Evolutionary conservation across 495 filamentous ascomycete genomes (phyloP), one percentile per base, ranked within the genome.

Genomic region (Penicillium bovifimosum): DNA sequence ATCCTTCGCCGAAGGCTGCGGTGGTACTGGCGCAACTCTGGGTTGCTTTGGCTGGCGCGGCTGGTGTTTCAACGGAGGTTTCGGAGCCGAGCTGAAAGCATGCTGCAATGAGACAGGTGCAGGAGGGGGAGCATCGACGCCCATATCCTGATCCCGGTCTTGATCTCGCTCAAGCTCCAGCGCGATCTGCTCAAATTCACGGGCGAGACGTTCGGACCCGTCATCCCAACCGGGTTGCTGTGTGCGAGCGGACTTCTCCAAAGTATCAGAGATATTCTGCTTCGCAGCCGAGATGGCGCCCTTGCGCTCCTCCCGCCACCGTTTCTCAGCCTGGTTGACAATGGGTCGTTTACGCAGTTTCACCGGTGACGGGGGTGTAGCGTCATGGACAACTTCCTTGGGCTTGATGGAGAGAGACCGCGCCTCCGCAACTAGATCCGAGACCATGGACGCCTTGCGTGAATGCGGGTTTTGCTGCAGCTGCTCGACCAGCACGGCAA

Each of bases 171-270:
- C 67, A 0, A 76, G 50, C 48, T 78, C 71, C 41, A 78, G 56
- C n/a, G 75, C 75, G 47, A 80, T 60, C 41, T 70, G 59, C 52
- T 79, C 74, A 18, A 80, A 66, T 32, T 79, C 69, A 35, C 50
- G 56, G 5, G 72, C 76, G 20, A 81, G 59, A 14, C 68, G 62
- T 7, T 74, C 69, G 8, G 76, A 74, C 39, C 72, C 68, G 39
- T 71, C 65, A 9, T 77, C 70, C 72, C 73, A 76, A 10, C 60
- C 67, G 27, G 52, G 72, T 45, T 69, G 61, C 3, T 62, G 41
- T 6, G 59, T 59, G 40, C 67, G 61, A 1, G 69, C 63, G 36
- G 62, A 63, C 18, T 68, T 66, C 28, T 74, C 69, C 39, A 72
- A 34, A 1, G 61, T 58, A 26, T 72, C 62, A 2, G 61, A 62